Base-by-base conservation (phyloP, 768 basidiomycete genomes). In the Termitomyces bulborhizus region DNA sequence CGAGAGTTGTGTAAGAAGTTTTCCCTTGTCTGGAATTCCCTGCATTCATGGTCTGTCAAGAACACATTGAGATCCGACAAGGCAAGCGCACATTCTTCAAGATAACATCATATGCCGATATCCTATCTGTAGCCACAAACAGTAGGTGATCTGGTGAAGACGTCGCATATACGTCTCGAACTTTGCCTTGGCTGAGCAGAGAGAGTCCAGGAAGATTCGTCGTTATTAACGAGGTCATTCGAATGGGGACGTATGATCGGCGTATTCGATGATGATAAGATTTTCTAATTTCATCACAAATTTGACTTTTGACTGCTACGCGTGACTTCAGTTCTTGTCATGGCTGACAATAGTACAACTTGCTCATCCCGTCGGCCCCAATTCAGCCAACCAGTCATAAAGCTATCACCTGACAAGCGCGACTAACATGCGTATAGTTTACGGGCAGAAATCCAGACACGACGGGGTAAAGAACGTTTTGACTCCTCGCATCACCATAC, bases 91-190 rank as follows among this genome's bases (percentile, higher is more conserved):
- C 96, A 71, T 96, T 93, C 66, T 84, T 83, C 58, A 99, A 80
- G 65, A 98, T 86, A 62, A 97, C 88, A 77, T 99, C 96, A 76
- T 92, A 98, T 0, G 95, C 95, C 18, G 92, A 96, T 67, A 98
- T 96, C 59, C 97, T 81, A 72, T 99, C 97, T 9, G 90, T 87
- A 11, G 96, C 95, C 55, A 98, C 87, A 67, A 98, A 98, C 41
- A 99, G 80, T 18, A 99, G 80, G 60, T 83, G 79, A 51, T 84
- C 78, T 21, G 80, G 77, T 6, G 83, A 84, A 5, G 86, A 84
- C 12, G 83, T 86, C 32, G 80, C 64, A 72, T 99, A 98, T 66
- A 99, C 86, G 70, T 98, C 96, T 54, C 97, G 84, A 21, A 99
- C 97, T 80, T 99, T 99, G 55, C 97, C 97, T 67, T 79, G 84